phyloP scores from a whole-genome alignment of 2,329 filamentous ascomycete species.

The Alternaria sp. region DNA sequence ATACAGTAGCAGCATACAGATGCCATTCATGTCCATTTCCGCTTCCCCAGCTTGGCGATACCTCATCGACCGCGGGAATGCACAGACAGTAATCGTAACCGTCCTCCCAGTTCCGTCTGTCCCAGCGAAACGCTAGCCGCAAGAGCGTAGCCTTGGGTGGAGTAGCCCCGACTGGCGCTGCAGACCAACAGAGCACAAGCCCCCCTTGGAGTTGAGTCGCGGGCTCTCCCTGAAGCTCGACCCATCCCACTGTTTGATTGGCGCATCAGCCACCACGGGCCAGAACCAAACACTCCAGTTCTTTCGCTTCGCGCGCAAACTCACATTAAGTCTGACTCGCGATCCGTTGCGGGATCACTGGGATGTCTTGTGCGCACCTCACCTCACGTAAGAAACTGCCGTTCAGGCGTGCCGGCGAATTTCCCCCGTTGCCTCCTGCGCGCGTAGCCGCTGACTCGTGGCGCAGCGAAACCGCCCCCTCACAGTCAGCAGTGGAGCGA shows the following conservation, averaged over 20 bases:
- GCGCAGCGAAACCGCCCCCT: not conserved
- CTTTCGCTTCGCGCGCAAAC: constrained; percentile 13
- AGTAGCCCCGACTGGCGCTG: not conserved
- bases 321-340: constrained; percentile 1
- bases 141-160: constrained; percentile 2
- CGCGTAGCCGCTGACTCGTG: constrained; percentile 1
- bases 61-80: constrained; percentile 16
- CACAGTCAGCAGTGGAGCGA: not conserved
- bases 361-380: not conserved
- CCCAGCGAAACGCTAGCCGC: constrained; percentile 7
- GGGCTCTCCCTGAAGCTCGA: constrained; percentile 1
- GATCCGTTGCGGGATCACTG: not conserved
- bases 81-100: constrained; percentile 14
- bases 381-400: constrained; percentile 5
- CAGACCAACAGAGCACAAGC: not conserved
- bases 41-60: constrained; percentile 23
- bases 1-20: not conserved
- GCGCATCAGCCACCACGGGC: not conserved
- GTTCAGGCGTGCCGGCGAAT: constrained; percentile 1
- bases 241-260: not conserved
- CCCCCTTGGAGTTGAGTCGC: not conserved
- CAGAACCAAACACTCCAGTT: not conserved
- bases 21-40: constrained; percentile 8
- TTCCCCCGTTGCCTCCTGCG: constrained; percentile 1
- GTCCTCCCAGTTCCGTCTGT: constrained; percentile 3